Evolutionary conservation across 2,329 filamentous ascomycete genomes (phyloP).

Genomic region (Diplodia mutila): DNA sequence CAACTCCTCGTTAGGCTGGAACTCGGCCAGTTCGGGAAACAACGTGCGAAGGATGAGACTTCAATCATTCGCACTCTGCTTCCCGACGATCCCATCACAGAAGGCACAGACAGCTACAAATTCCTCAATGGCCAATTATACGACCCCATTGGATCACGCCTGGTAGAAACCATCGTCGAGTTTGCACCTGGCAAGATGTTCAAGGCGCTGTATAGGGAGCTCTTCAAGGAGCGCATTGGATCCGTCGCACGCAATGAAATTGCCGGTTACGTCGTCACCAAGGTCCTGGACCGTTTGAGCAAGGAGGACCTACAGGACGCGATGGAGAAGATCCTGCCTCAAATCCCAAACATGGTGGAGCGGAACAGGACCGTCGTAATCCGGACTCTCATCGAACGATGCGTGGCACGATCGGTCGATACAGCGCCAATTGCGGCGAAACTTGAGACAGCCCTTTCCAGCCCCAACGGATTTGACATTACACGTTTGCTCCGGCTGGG

Average conservation of each 20-base stretch:
- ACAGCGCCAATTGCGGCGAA: conserved; percentile 59
- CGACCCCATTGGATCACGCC: conserved; percentile 84
- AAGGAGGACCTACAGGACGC: conserved; percentile 82
- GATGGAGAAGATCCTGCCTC: conserved; percentile 71
- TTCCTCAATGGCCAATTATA: conserved; percentile 90
- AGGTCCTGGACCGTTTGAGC: conserved; percentile 79
- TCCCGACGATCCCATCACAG: conserved; percentile 75
- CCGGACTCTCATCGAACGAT: conserved; percentile 81
- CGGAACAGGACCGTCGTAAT: conserved; percentile 79
- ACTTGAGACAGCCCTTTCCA: conserved; percentile 61
- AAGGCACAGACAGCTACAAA: conserved; percentile 72
- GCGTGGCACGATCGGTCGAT: conserved; percentile 67
- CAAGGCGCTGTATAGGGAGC: conserved; percentile 79
- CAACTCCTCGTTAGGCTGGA: conserved; percentile 89
- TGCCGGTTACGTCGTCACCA: conserved; percentile 83
- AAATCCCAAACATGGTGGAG: conserved; percentile 72
- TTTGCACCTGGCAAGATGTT: conserved; percentile 85
- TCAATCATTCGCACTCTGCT: conserved; percentile 77
- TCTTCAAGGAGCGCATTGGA: conserved; percentile 79
- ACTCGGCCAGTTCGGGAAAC: conserved; percentile 71
- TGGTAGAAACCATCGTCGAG: conserved; percentile 84
- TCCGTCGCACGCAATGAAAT: conserved; percentile 86
- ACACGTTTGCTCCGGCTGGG: conserved; percentile 64
- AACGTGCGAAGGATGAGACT: conserved; percentile 65
- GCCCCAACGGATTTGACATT: conserved; percentile 56